phyloP scores from a whole-genome alignment of 352 stramenopile species.

The Globisporangium cylindrosporum region DNA sequence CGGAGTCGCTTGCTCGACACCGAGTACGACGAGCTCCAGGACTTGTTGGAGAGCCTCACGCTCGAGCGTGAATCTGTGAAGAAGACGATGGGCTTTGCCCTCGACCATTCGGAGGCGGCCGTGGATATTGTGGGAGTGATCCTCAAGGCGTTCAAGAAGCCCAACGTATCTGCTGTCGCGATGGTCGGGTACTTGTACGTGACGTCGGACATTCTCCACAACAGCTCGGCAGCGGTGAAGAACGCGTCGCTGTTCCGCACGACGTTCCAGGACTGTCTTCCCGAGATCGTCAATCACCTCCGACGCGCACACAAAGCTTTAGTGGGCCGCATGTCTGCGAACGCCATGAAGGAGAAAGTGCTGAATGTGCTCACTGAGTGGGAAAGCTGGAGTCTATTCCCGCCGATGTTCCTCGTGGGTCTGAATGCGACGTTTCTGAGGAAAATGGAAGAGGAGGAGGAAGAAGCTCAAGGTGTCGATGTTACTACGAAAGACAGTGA shows the following conservation, averaged over 20 bases:
- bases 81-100: conserved; percentile 67
- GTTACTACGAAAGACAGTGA: background rate
- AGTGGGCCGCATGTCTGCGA: conserved; percentile 70
- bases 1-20: conserved; percentile 43
- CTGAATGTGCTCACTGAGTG: conserved; percentile 69
- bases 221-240: conserved; percentile 84
- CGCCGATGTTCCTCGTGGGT: conserved; percentile 67
- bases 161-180: conserved; percentile 35
- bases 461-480: conserved; percentile 12
- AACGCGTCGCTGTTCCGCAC: conserved; percentile 89
- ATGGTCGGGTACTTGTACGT: conserved; percentile 76
- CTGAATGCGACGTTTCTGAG: conserved; percentile 78
- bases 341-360: conserved; percentile 81
- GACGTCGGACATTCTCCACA: conserved; percentile 88
- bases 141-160: conserved; percentile 37
- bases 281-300: conserved; percentile 66
- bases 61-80: conserved; percentile 73
- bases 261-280: conserved; percentile 79
- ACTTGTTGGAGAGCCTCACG: conserved; percentile 40
- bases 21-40: conserved; percentile 55
- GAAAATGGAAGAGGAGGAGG: conserved; percentile 64
- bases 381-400: conserved; percentile 81
- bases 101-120: conserved; percentile 78
- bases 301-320: conserved; percentile 52
- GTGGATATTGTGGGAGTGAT: conserved; percentile 64